These are phyloP conservation scores for Hymenoscyphus occultus DNA, from an alignment of 2,329 filamentous ascomycete genomes.

Conservation along the genomic window DNA sequence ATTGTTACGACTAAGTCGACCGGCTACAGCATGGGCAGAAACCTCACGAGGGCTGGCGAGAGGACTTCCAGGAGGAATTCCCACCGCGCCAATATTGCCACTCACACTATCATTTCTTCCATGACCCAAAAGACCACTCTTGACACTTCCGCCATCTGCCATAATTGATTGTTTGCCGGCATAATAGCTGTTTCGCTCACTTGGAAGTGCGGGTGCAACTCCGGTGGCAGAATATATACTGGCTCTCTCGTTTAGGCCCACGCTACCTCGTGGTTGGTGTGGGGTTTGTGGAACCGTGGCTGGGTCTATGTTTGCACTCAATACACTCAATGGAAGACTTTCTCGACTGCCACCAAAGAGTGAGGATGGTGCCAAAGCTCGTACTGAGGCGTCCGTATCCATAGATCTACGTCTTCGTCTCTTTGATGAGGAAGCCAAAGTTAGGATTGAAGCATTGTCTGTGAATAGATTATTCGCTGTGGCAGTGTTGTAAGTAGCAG, in stretches of 20 bases:
- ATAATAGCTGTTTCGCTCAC: conserved; percentile 81
- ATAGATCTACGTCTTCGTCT: conserved; percentile 73
- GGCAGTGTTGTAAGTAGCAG: conserved; percentile 71
- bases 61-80: conserved; percentile 51
- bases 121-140: conserved; percentile 75
- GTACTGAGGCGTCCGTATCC: conserved; percentile 82
- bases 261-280: conserved; percentile 48
- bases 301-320: conserved; percentile 67
- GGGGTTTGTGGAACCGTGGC: conserved; percentile 47
- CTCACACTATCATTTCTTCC: conserved; percentile 77
- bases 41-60: conserved; percentile 55
- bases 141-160: conserved; percentile 71
- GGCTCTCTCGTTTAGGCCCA: conserved; percentile 57
- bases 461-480: conserved; percentile 80
- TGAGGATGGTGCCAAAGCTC: conserved; percentile 78
- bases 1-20: conserved; percentile 33
- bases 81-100: conserved; percentile 66
- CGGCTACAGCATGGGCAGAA: conserved; percentile 16
- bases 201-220: conserved; percentile 60
- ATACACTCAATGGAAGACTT: conserved; percentile 72
- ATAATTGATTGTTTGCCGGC: conserved; percentile 50
- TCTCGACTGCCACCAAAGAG: conserved; percentile 80
- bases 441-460: conserved; percentile 83
- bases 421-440: conserved; percentile 79
- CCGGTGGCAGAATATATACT: conserved; percentile 80